phyloP scores from a whole-genome alignment of 2,329 filamentous ascomycete species.

The Nigrospora osmanthi region DNA sequence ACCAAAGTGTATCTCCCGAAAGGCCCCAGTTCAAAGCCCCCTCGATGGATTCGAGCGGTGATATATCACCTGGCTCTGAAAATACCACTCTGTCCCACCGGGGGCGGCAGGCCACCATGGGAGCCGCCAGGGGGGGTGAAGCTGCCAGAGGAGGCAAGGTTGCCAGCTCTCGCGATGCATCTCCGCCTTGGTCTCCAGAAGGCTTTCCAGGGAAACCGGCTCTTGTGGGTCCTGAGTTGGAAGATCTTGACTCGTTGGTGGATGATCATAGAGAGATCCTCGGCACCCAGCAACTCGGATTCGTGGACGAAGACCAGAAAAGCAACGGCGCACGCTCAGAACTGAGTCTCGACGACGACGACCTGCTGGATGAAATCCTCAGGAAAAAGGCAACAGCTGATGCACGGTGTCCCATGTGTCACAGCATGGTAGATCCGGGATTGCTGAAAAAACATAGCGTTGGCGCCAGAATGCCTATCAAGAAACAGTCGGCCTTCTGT shows the following conservation, averaged over 20 bases:
- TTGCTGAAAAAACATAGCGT: slow-evolving; percentile 46
- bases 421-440: slow-evolving; percentile 44
- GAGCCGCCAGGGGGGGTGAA: no score
- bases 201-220: no score
- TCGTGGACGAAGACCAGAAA: neutral
- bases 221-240: slow-evolving; percentile 8
- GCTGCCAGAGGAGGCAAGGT: no score
- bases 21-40: no score
- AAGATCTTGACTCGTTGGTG: slow-evolving; percentile 7
- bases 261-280: neutral
- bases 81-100: no score
- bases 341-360: slow-evolving; percentile 7
- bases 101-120: no score
- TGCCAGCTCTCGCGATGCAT: no score
- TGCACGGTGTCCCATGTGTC: slow-evolving; percentile 60
- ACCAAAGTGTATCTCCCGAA: no score
- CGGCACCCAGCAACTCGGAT: slow-evolving; percentile 2
- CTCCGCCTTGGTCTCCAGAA: no score
- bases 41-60: no score
- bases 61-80: no score
- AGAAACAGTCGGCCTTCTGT: slow-evolving; percentile 57
- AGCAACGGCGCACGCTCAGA: neutral
- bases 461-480: slow-evolving; percentile 41
- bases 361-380: slow-evolving; percentile 6
- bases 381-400: slow-evolving; percentile 6